phyloP scores from a whole-genome alignment of 2,329 filamentous ascomycete species.

The Clarireedia hainanense region DNA sequence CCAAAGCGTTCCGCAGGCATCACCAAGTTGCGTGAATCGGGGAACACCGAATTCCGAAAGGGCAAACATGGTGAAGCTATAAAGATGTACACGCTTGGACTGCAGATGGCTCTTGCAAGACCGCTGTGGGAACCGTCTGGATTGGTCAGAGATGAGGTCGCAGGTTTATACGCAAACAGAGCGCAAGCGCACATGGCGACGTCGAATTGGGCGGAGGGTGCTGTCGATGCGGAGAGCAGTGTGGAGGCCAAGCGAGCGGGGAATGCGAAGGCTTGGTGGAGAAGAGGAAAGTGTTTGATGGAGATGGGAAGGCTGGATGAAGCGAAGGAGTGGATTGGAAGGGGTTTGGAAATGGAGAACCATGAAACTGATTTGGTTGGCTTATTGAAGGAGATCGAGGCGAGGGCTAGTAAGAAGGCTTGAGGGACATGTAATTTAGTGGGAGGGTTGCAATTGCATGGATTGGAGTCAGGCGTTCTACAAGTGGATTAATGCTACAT shows the following conservation, averaged over 20 bases:
- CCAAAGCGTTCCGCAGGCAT: constrained; percentile 85
- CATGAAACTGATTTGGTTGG: constrained; percentile 56
- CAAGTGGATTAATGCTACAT: neutral
- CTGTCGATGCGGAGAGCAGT: constrained; percentile 80
- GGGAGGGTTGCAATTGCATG: too few relatives aligned
- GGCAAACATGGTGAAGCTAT: constrained; percentile 66
- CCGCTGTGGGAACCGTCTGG: constrained; percentile 83
- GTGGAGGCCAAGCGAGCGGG: constrained; percentile 79
- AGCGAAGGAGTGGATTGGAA: constrained; percentile 69
- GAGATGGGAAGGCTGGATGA: constrained; percentile 89
- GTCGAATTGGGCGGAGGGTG: constrained; percentile 74
- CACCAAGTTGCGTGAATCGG: constrained; percentile 81
- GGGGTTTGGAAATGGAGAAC: constrained; percentile 76
- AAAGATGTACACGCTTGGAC: constrained; percentile 73
- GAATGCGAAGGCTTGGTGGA: constrained; percentile 94
- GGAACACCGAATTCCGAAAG: constrained; percentile 78
- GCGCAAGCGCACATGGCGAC: constrained; percentile 84
- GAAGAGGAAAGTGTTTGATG: constrained; percentile 71
- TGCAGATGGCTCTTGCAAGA: constrained; percentile 78
- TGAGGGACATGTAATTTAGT: neutral
- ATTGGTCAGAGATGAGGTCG: constrained; percentile 77
- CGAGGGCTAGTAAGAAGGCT: constrained; percentile 24
- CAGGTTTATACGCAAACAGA: constrained; percentile 73
- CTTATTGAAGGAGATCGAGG: constrained; percentile 55
- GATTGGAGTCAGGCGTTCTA: constrained; percentile 3